Percentiles rank a stretch among this genome's conserved stretches.
These are phyloP conservation scores for Takashimella koratensis DNA, from an alignment of 1,284 basidiomycete species.

Conservation along the genomic window DNA sequence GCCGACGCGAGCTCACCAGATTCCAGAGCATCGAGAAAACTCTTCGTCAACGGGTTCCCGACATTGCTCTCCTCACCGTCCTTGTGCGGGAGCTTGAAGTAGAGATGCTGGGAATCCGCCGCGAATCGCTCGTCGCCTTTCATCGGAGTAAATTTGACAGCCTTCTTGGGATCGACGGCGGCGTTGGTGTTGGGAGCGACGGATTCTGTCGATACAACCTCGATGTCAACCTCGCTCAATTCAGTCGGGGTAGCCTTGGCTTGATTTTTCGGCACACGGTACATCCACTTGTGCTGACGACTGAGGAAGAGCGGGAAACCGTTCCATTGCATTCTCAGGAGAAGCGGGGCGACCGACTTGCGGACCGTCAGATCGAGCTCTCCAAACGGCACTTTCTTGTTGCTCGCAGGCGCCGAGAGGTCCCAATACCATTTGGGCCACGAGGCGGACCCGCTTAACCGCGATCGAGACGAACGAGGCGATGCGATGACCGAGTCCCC, in stretches of 20 bases:
- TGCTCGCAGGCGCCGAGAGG: conserved; percentile 52
- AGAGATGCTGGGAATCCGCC: conserved; percentile 46
- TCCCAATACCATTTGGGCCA: conserved; percentile 98
- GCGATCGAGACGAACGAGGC: background rate
- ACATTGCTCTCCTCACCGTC: conserved; percentile 93
- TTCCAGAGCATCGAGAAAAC: conserved; percentile 82
- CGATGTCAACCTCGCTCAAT: conserved; percentile 3
- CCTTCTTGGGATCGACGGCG: conserved; percentile 2
- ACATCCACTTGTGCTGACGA: conserved; percentile 87
- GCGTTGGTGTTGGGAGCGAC: conserved; percentile 52
- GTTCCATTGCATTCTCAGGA: conserved; percentile 84
- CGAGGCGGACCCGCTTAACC: background rate
- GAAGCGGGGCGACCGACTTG: conserved; percentile 75
- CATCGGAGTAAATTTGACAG: conserved; percentile 14
- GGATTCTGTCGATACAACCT: conserved; percentile 56
- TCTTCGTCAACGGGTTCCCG: conserved; percentile 84
- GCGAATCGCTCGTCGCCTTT: conserved; percentile 22
- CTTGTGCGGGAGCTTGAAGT: conserved; percentile 93
- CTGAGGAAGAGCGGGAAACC: conserved; percentile 82
- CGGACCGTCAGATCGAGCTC: conserved; percentile 81
- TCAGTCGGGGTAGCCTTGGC: background rate
- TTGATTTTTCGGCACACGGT: conserved; percentile 60
- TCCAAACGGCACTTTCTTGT: conserved; percentile 34
- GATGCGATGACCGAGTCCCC: background rate
- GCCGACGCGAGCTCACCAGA: conserved; percentile 68